Base-by-base conservation (phyloP, 768 basidiomycete genomes). In the Leccinum broughii region DNA sequence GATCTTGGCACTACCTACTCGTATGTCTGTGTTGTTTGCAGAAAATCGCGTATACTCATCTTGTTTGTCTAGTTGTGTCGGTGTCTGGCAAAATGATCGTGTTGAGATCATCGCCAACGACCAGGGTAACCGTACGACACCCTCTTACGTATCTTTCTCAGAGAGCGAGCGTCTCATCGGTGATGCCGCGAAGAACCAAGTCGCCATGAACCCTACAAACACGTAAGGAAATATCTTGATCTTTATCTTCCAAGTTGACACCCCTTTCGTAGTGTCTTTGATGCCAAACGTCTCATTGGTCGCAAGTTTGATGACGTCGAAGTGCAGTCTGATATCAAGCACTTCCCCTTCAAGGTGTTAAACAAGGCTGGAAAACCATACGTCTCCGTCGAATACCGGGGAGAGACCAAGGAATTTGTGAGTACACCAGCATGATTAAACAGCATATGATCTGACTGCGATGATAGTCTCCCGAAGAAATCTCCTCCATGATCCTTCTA, bases 21-120 rank as follows among this genome's bases (percentile, higher is more conserved):
- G 90, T 92, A 73, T 66, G 89, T 83, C 44, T 13, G 20, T 6
- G 17, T 11, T 20, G 17, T 28, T 34, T 55, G 51, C 44, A 10
- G 28, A 13, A 20, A 20, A 6, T 35, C 32, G 35, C 17, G 13
- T 13, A 7, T 13, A 52, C 26, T 58, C 50, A 61, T 49, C 52
- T 49, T 39, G 37, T 58, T 39, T 58, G 56, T 61, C 30, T 75
- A 95, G 92, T n/a, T 98, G 95, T 77, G 96, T 98, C 70, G 96
- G 92, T 84, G 95, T 98, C 64, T 98, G 95, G 95, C 93, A 95
- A 84, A 95, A 97, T 72, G 96, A 98, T 82, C 92, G 95, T 75
- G 95, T 97, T 66, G 95, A 97, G 80, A 97, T 97, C 81, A 98
- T 98, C 74, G 91, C 91, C 78, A 93, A 93, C 71, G 91, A 93